phyloP scores from a whole-genome alignment of 2,329 filamentous ascomycete species.

The Lasiodiplodia sp. region DNA sequence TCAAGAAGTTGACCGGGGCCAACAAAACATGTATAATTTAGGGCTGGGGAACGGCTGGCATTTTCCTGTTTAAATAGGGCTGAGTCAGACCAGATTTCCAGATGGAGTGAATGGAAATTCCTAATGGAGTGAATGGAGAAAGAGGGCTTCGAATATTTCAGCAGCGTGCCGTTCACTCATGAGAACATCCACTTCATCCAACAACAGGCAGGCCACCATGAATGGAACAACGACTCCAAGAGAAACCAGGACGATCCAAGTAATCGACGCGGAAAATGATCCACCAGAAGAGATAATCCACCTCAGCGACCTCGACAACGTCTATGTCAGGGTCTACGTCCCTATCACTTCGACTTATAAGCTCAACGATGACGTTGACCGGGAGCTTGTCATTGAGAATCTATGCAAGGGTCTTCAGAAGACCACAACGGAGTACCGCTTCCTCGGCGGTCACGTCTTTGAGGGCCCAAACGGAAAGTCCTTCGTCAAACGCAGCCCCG shows the following conservation, averaged over 20 bases:
- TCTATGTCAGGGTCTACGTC: neutral
- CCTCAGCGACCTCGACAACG: conserved; percentile 12
- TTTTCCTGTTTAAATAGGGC: too few relatives aligned
- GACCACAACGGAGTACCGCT: conserved; percentile 32
- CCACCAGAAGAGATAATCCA: neutral
- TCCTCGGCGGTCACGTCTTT: conserved; percentile 32
- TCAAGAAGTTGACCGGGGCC: too few relatives aligned
- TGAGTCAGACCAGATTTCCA: too few relatives aligned
- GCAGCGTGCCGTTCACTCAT: too few relatives aligned
- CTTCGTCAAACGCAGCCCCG: conserved; percentile 33
- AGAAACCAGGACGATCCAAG: neutral
- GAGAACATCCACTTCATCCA: too few relatives aligned
- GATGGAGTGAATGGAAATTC: too few relatives aligned
- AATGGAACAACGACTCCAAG: neutral
- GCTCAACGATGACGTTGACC: conserved; percentile 17
- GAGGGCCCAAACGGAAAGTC: conserved; percentile 32
- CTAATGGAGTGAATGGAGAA: too few relatives aligned
- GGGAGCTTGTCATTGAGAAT: conserved; percentile 29
- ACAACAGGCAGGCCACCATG: too few relatives aligned
- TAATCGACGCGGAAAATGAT: neutral
- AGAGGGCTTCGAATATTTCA: too few relatives aligned
- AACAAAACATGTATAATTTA: too few relatives aligned
- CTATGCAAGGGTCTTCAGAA: conserved; percentile 32
- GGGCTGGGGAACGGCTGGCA: too few relatives aligned
- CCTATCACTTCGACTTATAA: conserved; percentile 36